phyloP scores from a whole-genome alignment of 257 asterid genomes.

The Echites panduratus region DNA sequence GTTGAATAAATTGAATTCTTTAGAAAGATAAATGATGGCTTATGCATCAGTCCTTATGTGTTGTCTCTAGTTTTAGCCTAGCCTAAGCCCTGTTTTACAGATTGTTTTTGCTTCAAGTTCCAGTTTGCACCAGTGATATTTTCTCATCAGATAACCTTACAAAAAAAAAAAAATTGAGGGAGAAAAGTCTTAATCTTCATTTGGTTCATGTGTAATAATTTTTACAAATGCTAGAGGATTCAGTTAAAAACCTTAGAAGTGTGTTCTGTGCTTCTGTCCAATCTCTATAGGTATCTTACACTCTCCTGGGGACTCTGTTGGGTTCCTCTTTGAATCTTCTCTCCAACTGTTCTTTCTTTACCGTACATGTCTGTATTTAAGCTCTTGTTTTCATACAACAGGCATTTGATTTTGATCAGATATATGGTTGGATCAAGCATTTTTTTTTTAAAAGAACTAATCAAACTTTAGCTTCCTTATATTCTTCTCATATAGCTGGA shows the following conservation, averaged over 20 bases:
- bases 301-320: not conserved
- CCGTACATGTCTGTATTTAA: not conserved
- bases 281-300: not conserved
- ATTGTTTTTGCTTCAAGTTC: not conserved
- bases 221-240: not conserved
- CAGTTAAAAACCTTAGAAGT: not conserved
- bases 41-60: not conserved
- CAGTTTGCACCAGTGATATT: not conserved
- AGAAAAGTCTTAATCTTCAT: not conserved
- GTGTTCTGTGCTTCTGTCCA: not conserved
- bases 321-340: not conserved
- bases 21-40: not conserved
- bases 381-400: not conserved
- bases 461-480: not conserved
- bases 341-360: not conserved
- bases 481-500: conserved; percentile 43
- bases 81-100: not conserved
- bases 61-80: not conserved
- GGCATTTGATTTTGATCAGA: not conserved
- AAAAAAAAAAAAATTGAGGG: not conserved
- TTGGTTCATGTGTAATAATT: not conserved
- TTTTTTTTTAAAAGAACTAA: not conserved
- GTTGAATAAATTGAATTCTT: not conserved
- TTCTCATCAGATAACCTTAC: not conserved
- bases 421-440: not conserved